Conservation (phyloP, 31 red algal genomes). For the Bonnemaisonia californica region DNA sequence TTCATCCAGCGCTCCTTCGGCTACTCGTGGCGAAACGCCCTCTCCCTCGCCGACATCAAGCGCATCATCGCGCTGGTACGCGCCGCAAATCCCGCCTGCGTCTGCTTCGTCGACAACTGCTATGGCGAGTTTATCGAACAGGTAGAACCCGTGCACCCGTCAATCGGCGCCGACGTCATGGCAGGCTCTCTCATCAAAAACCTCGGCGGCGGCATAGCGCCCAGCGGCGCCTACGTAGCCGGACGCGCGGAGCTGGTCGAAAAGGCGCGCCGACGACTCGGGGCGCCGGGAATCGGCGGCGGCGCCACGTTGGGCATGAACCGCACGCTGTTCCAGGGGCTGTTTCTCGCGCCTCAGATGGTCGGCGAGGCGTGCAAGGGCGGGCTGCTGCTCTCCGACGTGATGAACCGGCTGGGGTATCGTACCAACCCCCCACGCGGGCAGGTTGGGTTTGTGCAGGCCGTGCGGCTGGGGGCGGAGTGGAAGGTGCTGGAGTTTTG, state of each 20-base stretch:
- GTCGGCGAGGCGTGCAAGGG: constrained; percentile 83
- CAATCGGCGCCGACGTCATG: constrained; percentile 79
- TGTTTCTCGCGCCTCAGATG: constrained; percentile 79
- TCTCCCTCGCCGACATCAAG: constrained; percentile 50
- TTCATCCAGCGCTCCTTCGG: constrained; percentile 88
- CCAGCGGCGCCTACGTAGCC: constrained; percentile 78
- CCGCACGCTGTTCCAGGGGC: constrained; percentile 67
- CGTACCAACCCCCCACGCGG: constrained; percentile 29
- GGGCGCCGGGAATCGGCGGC: constrained; percentile 77
- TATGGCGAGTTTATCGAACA: constrained; percentile 84
- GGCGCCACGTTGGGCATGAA: constrained; percentile 79
- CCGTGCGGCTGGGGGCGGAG: constrained; percentile 54
- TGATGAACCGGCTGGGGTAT: constrained; percentile 71
- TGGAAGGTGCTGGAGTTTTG: constrained; percentile 60
- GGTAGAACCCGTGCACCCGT: constrained; percentile 62
- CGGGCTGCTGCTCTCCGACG: constrained; percentile 31
- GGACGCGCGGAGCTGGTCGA: constrained; percentile 60
- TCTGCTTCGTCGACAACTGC: constrained; percentile 90
- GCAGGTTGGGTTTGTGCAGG: constrained; percentile 61
- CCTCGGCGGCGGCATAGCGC: constrained; percentile 79
- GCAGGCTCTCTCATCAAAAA: constrained; percentile 93
- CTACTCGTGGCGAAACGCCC: constrained; percentile 64
- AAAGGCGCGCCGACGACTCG: constrained; percentile 46
- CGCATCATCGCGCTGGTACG: constrained; percentile 41
- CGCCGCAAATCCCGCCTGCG: constrained; percentile 31